Base-by-base conservation (phyloP, 768 basidiomycete genomes). In the Auricularia auricula-judae region DNA sequence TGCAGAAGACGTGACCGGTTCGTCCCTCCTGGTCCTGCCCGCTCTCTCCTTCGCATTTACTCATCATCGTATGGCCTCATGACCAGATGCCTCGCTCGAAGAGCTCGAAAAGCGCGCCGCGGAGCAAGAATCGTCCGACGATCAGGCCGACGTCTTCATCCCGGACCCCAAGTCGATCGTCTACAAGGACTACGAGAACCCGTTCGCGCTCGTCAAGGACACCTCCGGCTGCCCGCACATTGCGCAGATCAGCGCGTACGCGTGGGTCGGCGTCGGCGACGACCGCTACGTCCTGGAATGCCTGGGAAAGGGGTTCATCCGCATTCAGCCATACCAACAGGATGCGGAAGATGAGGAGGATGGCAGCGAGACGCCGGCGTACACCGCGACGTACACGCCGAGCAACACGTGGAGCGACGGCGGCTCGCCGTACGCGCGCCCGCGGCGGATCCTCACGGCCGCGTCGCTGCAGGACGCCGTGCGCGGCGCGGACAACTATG, bases 181-280 rank as follows among this genome's bases (percentile, higher is more conserved):
- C 12, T 95, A 90, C 69, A 77, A 79, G 35, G 93, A 94, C 68
- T 82, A 91, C 67, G 86, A 89, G 3, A 78, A 93, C 68, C 88
- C 91, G 0, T 88, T 91, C 66, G 76, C 80, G 10, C 74, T 89
- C 59, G 77, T 82, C 4, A 74, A 79, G 36, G 62, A 66, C 11
- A 62, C 66, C 1, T 69, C 79, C 42, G 78, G 76, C 34, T 42
- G 71, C 14, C 82, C 86, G 12, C 82, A 86, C 68, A 76, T 89
- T 18, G 67, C 74, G 21, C 73, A 72, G 29, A 65, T 88, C 47
- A 92, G 85, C 67, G 74, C 70, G 21, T 79, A 83, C 67, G 83
- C 88, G 4, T 93, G 93, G 93, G 87, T 96, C 7, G 84, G 84
- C 2, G 91, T 89, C 69, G 90, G 92, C 5, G 77, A 79, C 3